Conservation (phyloP, 495 filamentous ascomycete genomes). For the Aspergillus coremiiformis region DNA sequence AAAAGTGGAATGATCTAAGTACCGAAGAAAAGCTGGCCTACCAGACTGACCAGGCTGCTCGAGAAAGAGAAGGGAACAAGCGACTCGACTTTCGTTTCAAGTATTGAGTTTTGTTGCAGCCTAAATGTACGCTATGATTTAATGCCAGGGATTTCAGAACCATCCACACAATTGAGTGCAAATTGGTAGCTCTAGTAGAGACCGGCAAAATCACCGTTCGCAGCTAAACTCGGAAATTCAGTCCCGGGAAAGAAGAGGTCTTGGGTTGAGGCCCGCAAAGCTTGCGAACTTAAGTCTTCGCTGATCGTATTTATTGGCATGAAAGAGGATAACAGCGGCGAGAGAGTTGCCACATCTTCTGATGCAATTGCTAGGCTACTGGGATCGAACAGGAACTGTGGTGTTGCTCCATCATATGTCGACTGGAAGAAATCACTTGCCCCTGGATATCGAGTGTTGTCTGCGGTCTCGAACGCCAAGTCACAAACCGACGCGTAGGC, state of each 20-base stretch:
- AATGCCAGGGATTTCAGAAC: neutral
- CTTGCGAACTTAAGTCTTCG: neutral
- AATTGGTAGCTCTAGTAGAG: neutral
- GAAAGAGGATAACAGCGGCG: neutral
- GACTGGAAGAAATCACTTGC: neutral
- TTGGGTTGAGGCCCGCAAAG: neutral
- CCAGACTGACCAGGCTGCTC: constrained; percentile 21
- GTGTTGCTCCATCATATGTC: neutral
- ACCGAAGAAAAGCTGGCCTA: constrained; percentile 26
- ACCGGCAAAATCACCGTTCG: neutral
- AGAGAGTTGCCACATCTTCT: neutral
- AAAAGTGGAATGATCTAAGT: constrained; percentile 29
- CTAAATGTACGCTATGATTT: neutral
- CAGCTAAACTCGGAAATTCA: neutral
- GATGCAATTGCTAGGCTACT: neutral
- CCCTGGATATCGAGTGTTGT: neutral
- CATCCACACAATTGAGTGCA: neutral
- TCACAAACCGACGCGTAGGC: neutral
- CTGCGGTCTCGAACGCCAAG: neutral
- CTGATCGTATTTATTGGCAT: neutral
- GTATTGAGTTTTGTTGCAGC: constrained; percentile 9
- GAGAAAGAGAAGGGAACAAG: constrained; percentile 32
- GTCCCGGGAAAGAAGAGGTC: neutral
- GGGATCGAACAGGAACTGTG: neutral
- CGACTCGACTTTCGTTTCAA: constrained; percentile 35